A percentile compares a stretch with the other conserved stretches of the same genome.
phyloP scores from a whole-genome alignment of 2,329 filamentous ascomycete genomes.

The Penicillium sp. region DNA sequence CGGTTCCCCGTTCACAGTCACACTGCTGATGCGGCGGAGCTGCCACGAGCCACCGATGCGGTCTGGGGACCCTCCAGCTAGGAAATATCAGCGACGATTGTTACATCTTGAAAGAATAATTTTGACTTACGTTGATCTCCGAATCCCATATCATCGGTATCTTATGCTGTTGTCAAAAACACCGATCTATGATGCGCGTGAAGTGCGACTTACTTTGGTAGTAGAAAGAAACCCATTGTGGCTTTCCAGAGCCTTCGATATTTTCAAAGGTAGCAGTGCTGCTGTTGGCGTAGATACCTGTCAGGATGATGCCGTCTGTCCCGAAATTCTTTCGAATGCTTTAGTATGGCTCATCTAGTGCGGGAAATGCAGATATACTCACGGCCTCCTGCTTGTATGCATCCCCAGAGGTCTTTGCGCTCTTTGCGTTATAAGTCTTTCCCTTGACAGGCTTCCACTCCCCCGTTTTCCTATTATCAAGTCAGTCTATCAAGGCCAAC shows the following conservation, averaged over 20 bases:
- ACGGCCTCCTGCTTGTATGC: slow-evolving; percentile 58
- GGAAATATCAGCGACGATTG: not conserved
- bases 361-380: not conserved
- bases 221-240: slow-evolving; percentile 61
- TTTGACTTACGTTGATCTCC: slow-evolving; percentile 25
- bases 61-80: slow-evolving; percentile 57
- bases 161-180: slow-evolving; percentile 10
- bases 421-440: slow-evolving; percentile 49
- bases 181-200: too few species aligned
- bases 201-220: slow-evolving; percentile 51
- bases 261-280: slow-evolving; percentile 55
- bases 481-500: not conserved
- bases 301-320: slow-evolving; percentile 49
- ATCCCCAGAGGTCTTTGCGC: slow-evolving; percentile 49
- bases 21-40: slow-evolving; percentile 60
- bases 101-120: not conserved
- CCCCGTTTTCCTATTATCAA: slow-evolving; percentile 43
- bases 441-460: slow-evolving; percentile 51
- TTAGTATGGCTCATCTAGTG: not conserved
- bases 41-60: slow-evolving; percentile 63
- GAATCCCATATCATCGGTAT: slow-evolving; percentile 28
- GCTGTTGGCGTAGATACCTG: slow-evolving; percentile 57
- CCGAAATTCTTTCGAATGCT: slow-evolving; percentile 44
- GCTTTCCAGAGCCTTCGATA: slow-evolving; percentile 52
- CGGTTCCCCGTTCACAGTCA: slow-evolving; percentile 57